Evolutionary conservation across 202 grass and related monocot species (phyloP).

Genomic region (Carex sylvatica): DNA sequence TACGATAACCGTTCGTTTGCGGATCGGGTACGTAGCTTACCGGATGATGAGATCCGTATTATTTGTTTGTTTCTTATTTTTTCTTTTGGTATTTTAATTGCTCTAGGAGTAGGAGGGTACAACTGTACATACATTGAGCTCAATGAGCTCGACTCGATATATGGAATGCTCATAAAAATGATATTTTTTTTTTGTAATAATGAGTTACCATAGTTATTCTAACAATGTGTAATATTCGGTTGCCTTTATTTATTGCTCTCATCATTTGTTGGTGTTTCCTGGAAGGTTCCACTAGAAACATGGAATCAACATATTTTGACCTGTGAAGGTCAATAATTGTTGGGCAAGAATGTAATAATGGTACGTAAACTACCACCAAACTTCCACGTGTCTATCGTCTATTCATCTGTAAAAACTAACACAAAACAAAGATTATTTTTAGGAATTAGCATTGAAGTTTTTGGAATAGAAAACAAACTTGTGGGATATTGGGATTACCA

Average conservation of each 20-base stretch:
- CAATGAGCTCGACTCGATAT: neutral
- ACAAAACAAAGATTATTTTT: too few relatives aligned
- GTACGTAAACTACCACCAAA: neutral
- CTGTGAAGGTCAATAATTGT: neutral
- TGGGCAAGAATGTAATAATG: neutral
- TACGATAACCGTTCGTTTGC: neutral
- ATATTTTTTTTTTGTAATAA: neutral
- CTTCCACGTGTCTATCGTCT: neutral
- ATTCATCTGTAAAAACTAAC: neutral
- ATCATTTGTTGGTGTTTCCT: neutral
- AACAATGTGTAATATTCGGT: neutral
- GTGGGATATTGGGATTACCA: neutral
- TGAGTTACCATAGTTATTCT: neutral
- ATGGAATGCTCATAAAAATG: neutral
- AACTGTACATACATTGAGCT: constrained; percentile 7
- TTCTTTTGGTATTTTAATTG: neutral
- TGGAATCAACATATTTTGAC: neutral
- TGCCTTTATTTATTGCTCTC: neutral
- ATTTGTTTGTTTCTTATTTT: neutral
- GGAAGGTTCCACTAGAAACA: neutral
- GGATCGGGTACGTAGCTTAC: neutral
- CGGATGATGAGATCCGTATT: neutral
- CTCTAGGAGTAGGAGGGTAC: neutral
- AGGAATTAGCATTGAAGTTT: neutral
- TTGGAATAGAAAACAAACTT: too few relatives aligned